These are phyloP conservation scores for Pythium apleroticum DNA, from an alignment of 352 stramenopile genomes.

Conservation along the genomic window DNA sequence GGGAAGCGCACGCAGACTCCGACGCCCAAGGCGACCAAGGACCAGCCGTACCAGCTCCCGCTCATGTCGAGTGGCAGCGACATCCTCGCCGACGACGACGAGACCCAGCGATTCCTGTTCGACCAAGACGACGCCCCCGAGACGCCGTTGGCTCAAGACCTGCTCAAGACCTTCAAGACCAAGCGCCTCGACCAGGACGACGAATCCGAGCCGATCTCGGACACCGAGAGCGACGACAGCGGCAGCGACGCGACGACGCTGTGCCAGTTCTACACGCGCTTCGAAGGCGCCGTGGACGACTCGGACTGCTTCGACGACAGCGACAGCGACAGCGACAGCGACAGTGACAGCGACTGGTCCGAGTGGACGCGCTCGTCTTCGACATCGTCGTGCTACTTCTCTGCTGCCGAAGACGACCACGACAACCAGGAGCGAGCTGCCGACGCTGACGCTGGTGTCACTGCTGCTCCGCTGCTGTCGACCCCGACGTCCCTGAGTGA, in stretches of 20 bases:
- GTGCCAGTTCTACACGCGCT: conserved; percentile 22
- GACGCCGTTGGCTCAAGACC: conserved; percentile 1
- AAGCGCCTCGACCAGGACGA: conserved; percentile 11
- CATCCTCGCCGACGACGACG: conserved; percentile 23
- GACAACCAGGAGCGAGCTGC: conserved; percentile 6
- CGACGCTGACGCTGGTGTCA: conserved; percentile 5
- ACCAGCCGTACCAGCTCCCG: conserved; percentile 28
- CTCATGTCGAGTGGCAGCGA: conserved; percentile 20
- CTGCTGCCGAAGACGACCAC: conserved; percentile 24
- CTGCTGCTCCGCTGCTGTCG: conserved; percentile 13
- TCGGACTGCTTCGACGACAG: conserved; percentile 10
- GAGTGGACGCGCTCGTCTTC: conserved; percentile 29
- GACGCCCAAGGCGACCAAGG: conserved; percentile 16
- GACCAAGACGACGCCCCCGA: conserved; percentile 12
- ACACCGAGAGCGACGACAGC: conserved; percentile 34
- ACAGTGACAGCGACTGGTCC: conserved; percentile 26
- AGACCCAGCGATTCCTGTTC: conserved; percentile 23
- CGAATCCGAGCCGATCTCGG: conserved; percentile 20
- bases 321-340: conserved; percentile 21
- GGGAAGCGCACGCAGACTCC: conserved; percentile 8
- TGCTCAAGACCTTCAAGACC: conserved; percentile 19
- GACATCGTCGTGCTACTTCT: conserved; percentile 31
- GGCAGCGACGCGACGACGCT: conserved; percentile 25
- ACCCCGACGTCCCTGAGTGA: conserved; percentile 18
- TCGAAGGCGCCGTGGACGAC: conserved; percentile 13